Percentiles rank a stretch among this genome's conserved stretches.
phyloP scores from a whole-genome alignment of 495 filamentous ascomycete species.

The Neurospora sp. region DNA sequence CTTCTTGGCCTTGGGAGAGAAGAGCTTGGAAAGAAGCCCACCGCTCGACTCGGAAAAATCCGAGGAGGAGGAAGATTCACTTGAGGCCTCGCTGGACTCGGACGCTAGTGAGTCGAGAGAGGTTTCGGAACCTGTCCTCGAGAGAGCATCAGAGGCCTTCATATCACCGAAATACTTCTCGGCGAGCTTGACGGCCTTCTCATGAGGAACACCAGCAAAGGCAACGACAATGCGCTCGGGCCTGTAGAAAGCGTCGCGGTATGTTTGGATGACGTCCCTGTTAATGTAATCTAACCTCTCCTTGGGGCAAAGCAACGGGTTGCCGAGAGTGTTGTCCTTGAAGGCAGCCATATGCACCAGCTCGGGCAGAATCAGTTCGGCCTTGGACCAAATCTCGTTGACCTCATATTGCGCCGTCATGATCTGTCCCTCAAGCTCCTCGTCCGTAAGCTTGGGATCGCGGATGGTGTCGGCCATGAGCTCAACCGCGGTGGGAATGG shows the following conservation, averaged over 20 bases:
- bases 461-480: constrained; percentile 91
- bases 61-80: constrained; percentile 27
- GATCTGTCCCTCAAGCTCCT: constrained; percentile 78
- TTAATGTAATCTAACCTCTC: constrained; percentile 74
- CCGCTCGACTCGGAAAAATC: constrained; percentile 42
- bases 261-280: constrained; percentile 61
- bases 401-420: constrained; percentile 93
- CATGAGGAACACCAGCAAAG: constrained; percentile 84
- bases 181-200: constrained; percentile 67
- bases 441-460: constrained; percentile 78
- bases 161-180: constrained; percentile 89
- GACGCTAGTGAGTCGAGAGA: constrained; percentile 30
- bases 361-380: constrained; percentile 91
- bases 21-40: constrained; percentile 60
- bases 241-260: constrained; percentile 72
- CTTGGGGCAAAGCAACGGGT: constrained; percentile 82
- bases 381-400: constrained; percentile 93
- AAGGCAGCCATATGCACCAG: constrained; percentile 90
- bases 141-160: constrained; percentile 44
- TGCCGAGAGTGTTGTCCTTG: constrained; percentile 89
- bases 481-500: constrained; percentile 71
- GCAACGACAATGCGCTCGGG: constrained; percentile 90
- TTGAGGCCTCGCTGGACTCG: constrained; percentile 27
- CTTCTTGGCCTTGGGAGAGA: constrained; percentile 75
- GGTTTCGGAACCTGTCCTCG: constrained; percentile 46